Evolutionary conservation across 345 rosid species (phyloP), one percentile per base, ranked within the genome.

Genomic region (Garcia nutans): DNA sequence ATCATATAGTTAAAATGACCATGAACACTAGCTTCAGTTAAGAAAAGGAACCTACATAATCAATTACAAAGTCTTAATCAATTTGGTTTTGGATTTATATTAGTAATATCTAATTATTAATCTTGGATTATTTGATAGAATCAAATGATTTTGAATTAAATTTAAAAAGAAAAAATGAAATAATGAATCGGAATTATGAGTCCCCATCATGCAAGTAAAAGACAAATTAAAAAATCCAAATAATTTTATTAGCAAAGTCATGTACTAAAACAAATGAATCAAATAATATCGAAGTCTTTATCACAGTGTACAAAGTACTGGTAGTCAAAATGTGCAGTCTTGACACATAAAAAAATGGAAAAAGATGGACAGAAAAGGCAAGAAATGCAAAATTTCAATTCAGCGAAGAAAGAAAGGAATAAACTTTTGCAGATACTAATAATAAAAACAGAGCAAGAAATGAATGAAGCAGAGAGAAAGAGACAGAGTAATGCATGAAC

Each of bases 151-250:
- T 41, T 41, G n/a, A 15, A 62, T n/a, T n/a, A 37, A 37, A 37
- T 16, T 12, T 1, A 0, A 9, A 60, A 73, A 0, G 3, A 60
- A 73, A 54, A 52, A 41, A 22, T 64, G 54, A 28, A 1, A 64
- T 49, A 64, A 41, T 11, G 63, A 52, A 24, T 50, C 26, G 24
- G 37, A 49, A 49, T 42, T 60, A 54, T 37, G n/a, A 22, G 64
- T 66, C 55, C 71, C 23, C 64, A 75, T 75, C 56, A 66, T 23
- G 5, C 11, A 57, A 26, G 63, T 60, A 68, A 70, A 58, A 66
- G 71, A 24, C 64, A 67, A 67, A 37, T 37, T 37, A 50, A 42
- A 26, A 56, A 56, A 55, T 33, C 66, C 41, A 66, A 12, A 65
- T 65, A 54, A 20, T 54, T 37, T 65, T 64, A 74, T 37, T 33